A percentile compares a stretch with the other conserved stretches of the same genome.
Conservation (phyloP, 225 moss, liverwort and hornwort species). For the Sphagnum contortum region DNA sequence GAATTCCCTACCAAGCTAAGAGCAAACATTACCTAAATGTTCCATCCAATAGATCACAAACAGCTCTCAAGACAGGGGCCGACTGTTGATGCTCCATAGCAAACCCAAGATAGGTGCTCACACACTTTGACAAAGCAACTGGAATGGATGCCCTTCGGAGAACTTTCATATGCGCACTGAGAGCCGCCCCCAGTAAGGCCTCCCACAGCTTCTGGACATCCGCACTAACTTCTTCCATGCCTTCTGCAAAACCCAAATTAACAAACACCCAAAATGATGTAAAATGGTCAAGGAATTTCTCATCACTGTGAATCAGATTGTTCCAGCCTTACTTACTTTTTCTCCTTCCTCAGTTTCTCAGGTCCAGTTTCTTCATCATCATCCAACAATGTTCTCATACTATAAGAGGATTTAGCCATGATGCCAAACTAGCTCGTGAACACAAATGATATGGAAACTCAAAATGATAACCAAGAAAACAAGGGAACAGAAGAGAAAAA, state of each 20-base stretch:
- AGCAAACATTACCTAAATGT: conserved; percentile 34
- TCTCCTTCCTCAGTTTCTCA: too few species aligned
- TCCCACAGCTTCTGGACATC: conserved; percentile 36
- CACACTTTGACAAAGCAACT: conserved; percentile 25
- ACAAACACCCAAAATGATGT: neutral
- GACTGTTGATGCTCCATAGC: conserved; percentile 49
- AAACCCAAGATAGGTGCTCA: conserved; percentile 44
- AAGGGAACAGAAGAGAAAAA: too few species aligned
- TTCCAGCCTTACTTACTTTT: too few species aligned
- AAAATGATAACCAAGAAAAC: too few species aligned
- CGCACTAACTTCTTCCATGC: conserved; percentile 13
- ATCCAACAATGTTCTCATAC: too few species aligned
- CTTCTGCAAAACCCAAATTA: conserved; percentile 23
- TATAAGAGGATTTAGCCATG: too few species aligned
- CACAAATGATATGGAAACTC: too few species aligned
- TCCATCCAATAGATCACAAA: conserved; percentile 43
- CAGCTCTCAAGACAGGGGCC: conserved; percentile 56
- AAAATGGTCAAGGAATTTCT: too few species aligned
- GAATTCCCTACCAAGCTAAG: neutral
- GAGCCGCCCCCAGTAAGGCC: conserved; percentile 66
- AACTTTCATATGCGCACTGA: conserved; percentile 59
- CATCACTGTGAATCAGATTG: too few species aligned
- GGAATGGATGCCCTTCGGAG: conserved; percentile 20
- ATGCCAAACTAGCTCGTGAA: too few species aligned
- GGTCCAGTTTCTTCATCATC: too few species aligned